Percentiles rank a stretch among this genome's conserved stretches.
Evolutionary conservation across 169 alveolate genomes (phyloP).

Genomic region (Eimeria tenella): DNA sequence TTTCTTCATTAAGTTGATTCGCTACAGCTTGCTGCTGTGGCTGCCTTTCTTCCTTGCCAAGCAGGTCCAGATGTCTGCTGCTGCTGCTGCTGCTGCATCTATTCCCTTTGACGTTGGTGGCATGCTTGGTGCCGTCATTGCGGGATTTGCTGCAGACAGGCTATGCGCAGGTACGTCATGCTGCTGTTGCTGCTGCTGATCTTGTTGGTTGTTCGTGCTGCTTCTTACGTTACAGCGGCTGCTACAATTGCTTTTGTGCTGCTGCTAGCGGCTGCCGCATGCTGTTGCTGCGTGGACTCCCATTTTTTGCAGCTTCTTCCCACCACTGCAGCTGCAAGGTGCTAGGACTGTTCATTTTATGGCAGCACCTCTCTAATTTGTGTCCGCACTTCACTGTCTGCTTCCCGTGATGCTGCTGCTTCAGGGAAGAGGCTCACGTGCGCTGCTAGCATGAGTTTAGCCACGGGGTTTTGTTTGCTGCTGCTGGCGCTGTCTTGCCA

Average conservation of each 20-base stretch:
- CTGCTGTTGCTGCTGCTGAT: constrained; percentile 81
- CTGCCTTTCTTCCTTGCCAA: constrained; percentile 82
- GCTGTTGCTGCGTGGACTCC: too few relatives aligned
- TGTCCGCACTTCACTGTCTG: too few relatives aligned
- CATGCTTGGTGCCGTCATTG: constrained; percentile 83
- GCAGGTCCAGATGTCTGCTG: constrained; percentile 73
- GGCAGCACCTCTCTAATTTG: too few relatives aligned
- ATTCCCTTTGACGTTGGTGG: constrained; percentile 85
- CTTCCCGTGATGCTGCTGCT: not conserved
- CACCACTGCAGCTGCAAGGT: too few relatives aligned
- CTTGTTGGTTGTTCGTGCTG: constrained; percentile 1
- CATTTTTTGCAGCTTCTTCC: too few relatives aligned
- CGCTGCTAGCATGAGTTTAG: constrained; percentile 30
- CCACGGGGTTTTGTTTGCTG: constrained; percentile 19
- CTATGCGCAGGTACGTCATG: constrained; percentile 52
- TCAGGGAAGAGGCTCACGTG: constrained; percentile 39
- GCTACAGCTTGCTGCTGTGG: constrained; percentile 84
- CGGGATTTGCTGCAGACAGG: constrained; percentile 78
- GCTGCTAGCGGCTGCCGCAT: not conserved
- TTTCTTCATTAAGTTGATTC: constrained; percentile 80
- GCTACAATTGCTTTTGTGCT: constrained; percentile 6
- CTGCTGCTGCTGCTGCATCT: constrained; percentile 82
- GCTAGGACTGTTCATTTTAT: too few relatives aligned
- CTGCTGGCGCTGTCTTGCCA: constrained; percentile 34
- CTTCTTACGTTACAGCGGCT: not conserved